Evolutionary conservation across 257 asterid genomes (phyloP).

Genomic region (Solanum gracilifrons): DNA sequence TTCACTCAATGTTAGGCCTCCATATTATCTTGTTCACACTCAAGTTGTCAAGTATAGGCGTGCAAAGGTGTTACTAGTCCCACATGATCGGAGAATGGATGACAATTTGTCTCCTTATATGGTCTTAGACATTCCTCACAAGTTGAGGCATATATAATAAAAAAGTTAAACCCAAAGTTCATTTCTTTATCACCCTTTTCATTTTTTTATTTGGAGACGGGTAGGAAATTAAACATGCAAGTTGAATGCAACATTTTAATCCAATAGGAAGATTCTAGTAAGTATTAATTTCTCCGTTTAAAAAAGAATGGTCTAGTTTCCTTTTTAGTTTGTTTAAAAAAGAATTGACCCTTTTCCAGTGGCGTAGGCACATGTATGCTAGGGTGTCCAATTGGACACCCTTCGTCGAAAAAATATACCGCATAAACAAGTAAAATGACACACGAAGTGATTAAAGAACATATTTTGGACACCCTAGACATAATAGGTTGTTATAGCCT

Average conservation of each 20-base stretch:
- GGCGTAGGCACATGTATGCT: too few species aligned
- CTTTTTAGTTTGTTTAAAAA: too few species aligned
- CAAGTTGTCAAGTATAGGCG: background rate
- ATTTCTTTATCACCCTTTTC: background rate
- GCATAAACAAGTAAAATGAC: too few species aligned
- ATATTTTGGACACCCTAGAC: too few species aligned
- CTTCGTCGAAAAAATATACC: too few species aligned
- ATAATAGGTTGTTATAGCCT: too few species aligned
- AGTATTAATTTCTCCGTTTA: too few species aligned
- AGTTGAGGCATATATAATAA: background rate
- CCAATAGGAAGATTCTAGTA: too few species aligned
- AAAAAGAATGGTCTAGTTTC: too few species aligned
- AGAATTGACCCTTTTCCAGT: too few species aligned
- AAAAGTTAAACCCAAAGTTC: background rate
- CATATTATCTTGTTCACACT: background rate
- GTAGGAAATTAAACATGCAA: background rate
- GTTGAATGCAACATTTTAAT: background rate
- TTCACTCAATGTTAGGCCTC: background rate
- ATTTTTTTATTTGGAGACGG: background rate
- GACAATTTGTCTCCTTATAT: background rate
- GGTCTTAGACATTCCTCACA: background rate
- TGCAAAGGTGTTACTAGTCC: background rate
- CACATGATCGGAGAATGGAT: background rate
- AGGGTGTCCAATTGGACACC: too few species aligned
- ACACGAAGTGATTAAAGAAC: too few species aligned